Base-by-base conservation (phyloP, 2,329 filamentous ascomycete genomes). In the Venturia asperata region DNA sequence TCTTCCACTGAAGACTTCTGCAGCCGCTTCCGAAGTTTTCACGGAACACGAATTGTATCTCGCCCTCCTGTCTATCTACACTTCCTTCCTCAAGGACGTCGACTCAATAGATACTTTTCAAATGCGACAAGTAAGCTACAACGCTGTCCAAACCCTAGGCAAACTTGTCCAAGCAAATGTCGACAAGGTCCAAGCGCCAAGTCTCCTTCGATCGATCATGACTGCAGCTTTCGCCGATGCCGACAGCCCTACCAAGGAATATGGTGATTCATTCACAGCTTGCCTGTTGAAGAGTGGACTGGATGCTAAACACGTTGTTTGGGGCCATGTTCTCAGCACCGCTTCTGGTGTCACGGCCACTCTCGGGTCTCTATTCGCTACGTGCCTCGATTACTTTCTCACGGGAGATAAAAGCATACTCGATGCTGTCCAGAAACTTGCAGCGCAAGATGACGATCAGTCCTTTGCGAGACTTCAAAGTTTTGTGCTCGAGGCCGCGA, bases 341-440 rank as follows among this genome's bases (percentile, higher is more conserved):
- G 85, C 86, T 0, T 82, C 82, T 4, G 83, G 86, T 1, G 83
- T 88, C 74, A 85, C 90, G 9, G 86, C 89, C 0, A 89, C 85
- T 70, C 87, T 92, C 72, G 86, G 84, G 1, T 84, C 89, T 71
- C 79, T 88, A 70, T 91, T 92, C 72, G 85, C 87, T 1, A 87
- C 90, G 76, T 81, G 88, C 1, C 79, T 91, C 21, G 88, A 92
- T 72, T 91, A 84, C 76, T 92, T 89, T 72, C 80, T 92, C 5
- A 77, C 81, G 11, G 21, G 41, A 1, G 58, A 42, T 17, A 34
- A 61, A 6, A 65, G 49, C 7, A 41, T 17, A 43, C 56, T 64
- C 19, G 42, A 56, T 0, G 83, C 86, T 55, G 81, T 92, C 64
- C 81, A 87, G 69, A 77, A 77, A 21, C 77, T 89, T 19, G 84